Percentiles rank a stretch among this genome's conserved stretches.
phyloP scores from a whole-genome alignment of 352 stramenopile species.

The Pythium aquatile region DNA sequence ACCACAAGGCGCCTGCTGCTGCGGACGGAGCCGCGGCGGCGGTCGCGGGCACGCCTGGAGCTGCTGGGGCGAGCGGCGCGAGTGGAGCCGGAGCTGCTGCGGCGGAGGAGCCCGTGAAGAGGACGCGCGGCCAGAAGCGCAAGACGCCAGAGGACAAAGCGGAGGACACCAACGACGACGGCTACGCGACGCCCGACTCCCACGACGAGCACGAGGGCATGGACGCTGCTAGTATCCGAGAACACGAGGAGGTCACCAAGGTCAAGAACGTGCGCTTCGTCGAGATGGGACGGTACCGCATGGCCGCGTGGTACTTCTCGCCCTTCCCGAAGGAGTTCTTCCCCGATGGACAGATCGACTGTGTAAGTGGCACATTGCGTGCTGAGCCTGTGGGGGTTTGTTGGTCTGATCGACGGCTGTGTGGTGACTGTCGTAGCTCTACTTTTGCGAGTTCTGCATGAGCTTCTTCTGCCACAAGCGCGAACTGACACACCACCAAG shows the following conservation, averaged over 20 bases:
- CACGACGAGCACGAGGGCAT: slow-evolving; percentile 98
- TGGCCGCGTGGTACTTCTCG: slow-evolving; percentile 98
- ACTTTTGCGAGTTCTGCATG: slow-evolving; percentile 91
- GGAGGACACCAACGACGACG: slow-evolving; percentile 52
- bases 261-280: slow-evolving; percentile 97
- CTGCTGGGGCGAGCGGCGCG: background rate
- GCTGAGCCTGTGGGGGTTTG: background rate
- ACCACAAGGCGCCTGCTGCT: slow-evolving; percentile 17
- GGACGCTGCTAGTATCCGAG: slow-evolving; percentile 95
- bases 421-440: slow-evolving; percentile 48
- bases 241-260: slow-evolving; percentile 98
- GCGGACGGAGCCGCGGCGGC: background rate
- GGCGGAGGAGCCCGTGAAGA: slow-evolving; percentile 33
- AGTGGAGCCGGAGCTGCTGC: background rate
- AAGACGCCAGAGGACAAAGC: slow-evolving; percentile 39
- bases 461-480: slow-evolving; percentile 83
- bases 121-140: slow-evolving; percentile 72
- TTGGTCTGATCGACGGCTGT: background rate
- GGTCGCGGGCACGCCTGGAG: background rate
- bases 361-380: slow-evolving; percentile 33
- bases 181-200: slow-evolving; percentile 87
- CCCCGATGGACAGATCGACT: slow-evolving; percentile 79
- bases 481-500: slow-evolving; percentile 64
- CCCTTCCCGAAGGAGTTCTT: slow-evolving; percentile 97
- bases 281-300: slow-evolving; percentile 92